Conservation (phyloP, 225 moss, liverwort and hornwort species). For the Climacium dendroides region DNA sequence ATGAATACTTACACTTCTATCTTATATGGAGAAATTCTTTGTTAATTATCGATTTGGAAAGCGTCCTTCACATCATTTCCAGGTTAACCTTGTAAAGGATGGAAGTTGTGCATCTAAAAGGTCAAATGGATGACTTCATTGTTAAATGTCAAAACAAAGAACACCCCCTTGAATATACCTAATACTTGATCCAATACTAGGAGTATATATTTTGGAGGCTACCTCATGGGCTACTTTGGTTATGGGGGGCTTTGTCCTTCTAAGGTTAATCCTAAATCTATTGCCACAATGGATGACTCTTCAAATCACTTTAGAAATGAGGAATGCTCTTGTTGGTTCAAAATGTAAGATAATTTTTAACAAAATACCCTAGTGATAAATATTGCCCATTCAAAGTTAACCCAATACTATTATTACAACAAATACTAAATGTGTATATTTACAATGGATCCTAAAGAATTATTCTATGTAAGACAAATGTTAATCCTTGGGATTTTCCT, state of each 20-base stretch:
- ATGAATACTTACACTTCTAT: no score
- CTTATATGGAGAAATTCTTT: no score
- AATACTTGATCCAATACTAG: no score
- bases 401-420: rapidly evolving
- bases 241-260: rapidly evolving
- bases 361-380: neutral
- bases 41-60: no score
- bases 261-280: no score
- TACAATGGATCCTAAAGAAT: rapidly evolving
- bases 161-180: neutral
- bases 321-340: neutral
- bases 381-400: neutral
- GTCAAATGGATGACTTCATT: neutral
- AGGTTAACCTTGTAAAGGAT: neutral
- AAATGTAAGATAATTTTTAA: neutral
- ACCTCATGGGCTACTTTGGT: neutral
- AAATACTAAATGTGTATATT: no score
- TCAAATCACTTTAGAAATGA: neutral
- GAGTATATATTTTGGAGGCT: neutral
- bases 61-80: no score
- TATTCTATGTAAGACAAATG: no score
- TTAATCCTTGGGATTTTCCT: no score
- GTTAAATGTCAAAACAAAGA: neutral
- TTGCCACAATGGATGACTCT: neutral
- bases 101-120: neutral